These are phyloP conservation scores for Mediolabrus comicus DNA, from an alignment of 108 stramenopile species.

Conservation along the genomic window DNA sequence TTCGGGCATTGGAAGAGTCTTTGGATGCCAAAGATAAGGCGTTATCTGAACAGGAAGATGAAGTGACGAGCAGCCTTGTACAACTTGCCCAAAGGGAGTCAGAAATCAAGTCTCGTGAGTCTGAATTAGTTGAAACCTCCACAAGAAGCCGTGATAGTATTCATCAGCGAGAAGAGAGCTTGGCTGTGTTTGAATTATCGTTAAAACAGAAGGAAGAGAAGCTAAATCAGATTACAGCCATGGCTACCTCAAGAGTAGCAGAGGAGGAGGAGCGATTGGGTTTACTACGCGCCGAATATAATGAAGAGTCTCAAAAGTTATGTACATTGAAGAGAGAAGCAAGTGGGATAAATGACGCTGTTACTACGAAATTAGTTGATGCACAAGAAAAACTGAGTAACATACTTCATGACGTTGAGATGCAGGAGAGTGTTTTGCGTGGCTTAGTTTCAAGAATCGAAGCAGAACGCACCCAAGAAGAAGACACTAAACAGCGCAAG, in stretches of 20 bases:
- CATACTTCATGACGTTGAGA: constrained; percentile 15
- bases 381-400: constrained; percentile 13
- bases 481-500: constrained; percentile 33
- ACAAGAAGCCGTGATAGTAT: not conserved
- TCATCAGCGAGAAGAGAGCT: not conserved
- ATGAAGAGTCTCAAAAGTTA: constrained; percentile 20
- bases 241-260: constrained; percentile 12
- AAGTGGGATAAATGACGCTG: constrained; percentile 9
- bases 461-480: constrained; percentile 19
- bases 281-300: constrained; percentile 14
- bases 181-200: not conserved
- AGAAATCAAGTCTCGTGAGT: not conserved
- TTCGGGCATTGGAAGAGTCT: constrained; percentile 18
- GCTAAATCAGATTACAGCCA: constrained; percentile 8
- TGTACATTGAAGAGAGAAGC: constrained; percentile 28
- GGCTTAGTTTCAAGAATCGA: constrained; percentile 17
- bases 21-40: constrained; percentile 10
- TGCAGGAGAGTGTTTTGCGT: constrained; percentile 16
- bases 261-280: constrained; percentile 23
- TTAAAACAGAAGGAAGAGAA: constrained; percentile 9
- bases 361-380: constrained; percentile 17
- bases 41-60: not conserved
- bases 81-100: constrained; percentile 3
- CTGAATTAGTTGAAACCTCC: not conserved
- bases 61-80: constrained; percentile 2